These are phyloP conservation scores for Salvia miltiorrhiza DNA, from an alignment of 257 asterid genomes.

Conservation along the genomic window DNA sequence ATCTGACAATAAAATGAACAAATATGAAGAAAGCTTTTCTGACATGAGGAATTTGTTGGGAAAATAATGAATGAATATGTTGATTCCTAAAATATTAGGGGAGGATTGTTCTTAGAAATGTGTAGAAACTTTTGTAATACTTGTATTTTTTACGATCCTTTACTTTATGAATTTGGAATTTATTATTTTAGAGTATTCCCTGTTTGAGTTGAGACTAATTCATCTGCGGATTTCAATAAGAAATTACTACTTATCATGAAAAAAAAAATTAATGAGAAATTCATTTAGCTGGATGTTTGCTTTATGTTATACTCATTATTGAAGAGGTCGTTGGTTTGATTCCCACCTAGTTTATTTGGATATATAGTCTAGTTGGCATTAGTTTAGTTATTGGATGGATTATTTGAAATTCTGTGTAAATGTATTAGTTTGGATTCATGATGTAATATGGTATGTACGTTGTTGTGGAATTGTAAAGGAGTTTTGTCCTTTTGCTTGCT, in stretches of 20 bases:
- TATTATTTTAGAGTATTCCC: neutral
- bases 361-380: no score
- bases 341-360: no score
- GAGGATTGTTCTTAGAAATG: neutral
- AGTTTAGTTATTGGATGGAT: no score
- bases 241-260: neutral
- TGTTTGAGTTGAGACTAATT: no score
- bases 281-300: neutral
- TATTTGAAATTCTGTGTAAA: no score
- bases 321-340: no score
- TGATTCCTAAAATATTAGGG: neutral
- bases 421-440: no score
- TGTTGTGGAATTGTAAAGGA: neutral
- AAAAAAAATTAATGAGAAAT: no score
- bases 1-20: no score
- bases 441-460: no score
- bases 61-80: neutral
- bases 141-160: neutral
- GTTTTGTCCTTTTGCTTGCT: conserved; percentile 3
- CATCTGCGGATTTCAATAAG: neutral
- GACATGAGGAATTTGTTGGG: neutral
- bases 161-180: neutral
- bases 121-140: neutral
- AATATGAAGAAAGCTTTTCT: neutral
- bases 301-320: no score